These are phyloP conservation scores for Bathelium albidoporum DNA, from an alignment of 495 filamentous ascomycete genomes.

Conservation along the genomic window DNA sequence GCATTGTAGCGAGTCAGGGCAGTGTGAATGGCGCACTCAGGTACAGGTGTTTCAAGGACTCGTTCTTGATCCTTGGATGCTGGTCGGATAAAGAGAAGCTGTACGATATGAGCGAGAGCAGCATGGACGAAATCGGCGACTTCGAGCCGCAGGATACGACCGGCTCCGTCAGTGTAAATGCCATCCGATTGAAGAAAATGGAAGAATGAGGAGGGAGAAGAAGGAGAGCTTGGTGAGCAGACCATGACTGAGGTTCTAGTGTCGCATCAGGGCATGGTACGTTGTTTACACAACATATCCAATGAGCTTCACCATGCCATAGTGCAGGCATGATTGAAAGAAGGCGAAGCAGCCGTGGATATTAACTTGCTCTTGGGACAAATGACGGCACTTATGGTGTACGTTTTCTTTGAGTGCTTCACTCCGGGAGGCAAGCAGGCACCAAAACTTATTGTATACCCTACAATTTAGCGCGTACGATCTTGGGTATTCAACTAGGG, in stretches of 20 bases:
- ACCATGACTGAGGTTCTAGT: not conserved
- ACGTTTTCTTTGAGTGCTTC: too few relatives aligned
- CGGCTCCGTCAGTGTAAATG: conserved; percentile 73
- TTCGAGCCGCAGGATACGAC: conserved; percentile 65
- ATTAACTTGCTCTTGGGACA: too few relatives aligned
- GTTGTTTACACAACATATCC: too few relatives aligned
- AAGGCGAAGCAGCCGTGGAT: too few relatives aligned
- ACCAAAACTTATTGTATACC: too few relatives aligned
- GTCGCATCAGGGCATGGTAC: too few relatives aligned
- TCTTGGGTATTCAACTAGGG: too few relatives aligned
- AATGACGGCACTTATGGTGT: too few relatives aligned
- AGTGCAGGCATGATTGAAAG: too few relatives aligned
- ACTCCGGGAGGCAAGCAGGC: too few relatives aligned
- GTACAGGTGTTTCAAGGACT: conserved; percentile 68
- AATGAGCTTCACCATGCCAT: too few relatives aligned
- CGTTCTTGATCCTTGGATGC: conserved; percentile 61
- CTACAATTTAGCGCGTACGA: too few relatives aligned
- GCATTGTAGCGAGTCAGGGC: conserved; percentile 59
- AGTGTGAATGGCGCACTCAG: conserved; percentile 51
- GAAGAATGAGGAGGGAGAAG: conserved; percentile 53
- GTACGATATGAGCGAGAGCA: conserved; percentile 67
- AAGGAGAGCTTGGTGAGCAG: conserved; percentile 35
- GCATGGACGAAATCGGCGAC: conserved; percentile 79
- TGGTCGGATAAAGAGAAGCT: conserved; percentile 71
- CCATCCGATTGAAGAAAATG: conserved; percentile 84